Base-by-base conservation (phyloP, 352 stramenopile genomes). In the Lagenidium sp. region DNA sequence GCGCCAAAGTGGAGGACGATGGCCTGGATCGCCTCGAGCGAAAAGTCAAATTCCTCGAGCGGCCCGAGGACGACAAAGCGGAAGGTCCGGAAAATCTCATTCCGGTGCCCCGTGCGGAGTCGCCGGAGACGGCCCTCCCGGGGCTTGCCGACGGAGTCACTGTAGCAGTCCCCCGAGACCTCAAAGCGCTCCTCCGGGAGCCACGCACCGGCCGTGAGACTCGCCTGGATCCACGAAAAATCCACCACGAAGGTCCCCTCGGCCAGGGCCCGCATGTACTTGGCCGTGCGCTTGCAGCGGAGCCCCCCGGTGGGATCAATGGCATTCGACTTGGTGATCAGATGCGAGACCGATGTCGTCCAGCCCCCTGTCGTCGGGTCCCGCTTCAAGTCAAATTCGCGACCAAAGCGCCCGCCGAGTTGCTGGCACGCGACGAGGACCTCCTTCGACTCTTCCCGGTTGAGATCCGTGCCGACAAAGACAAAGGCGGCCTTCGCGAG, bases 261-360 rank as follows among this genome's bases (percentile, higher is more conserved):
- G 1, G 79, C 75, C 16, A 94, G 53, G 6, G 72, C 82, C 16
- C 75, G 75, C 82, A 94, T 89, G 60, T 89, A 91, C 60, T 90
- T 92, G 46, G 72, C 72, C 0, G 77, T 94, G 19, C 82, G 77
- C 41, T 86, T 85, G 46, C 82, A 94, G 21, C 79, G 76, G 24
- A 71, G 41, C 2, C 45, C 41, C 6, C 36, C 32, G 3, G 50
- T 26, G 7, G 65, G 50, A 21, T 42, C 40, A 8, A 43, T 36
- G 20, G 52, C 26, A 0, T 37, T 42, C 10, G 71, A 54, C 44
- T 84, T 86, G 7, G 79, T 85, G 53, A 94, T 75, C 25, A 87
- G 41, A 55, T 88, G 75, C 21, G 79, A 92, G 26, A 87, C 74
- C 1, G 71, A 83, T 1, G 75, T 80, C 23, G 47, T 65, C 29